phyloP scores from a whole-genome alignment of 2,329 filamentous ascomycete species.

The Diaporthe aspalathi region DNA sequence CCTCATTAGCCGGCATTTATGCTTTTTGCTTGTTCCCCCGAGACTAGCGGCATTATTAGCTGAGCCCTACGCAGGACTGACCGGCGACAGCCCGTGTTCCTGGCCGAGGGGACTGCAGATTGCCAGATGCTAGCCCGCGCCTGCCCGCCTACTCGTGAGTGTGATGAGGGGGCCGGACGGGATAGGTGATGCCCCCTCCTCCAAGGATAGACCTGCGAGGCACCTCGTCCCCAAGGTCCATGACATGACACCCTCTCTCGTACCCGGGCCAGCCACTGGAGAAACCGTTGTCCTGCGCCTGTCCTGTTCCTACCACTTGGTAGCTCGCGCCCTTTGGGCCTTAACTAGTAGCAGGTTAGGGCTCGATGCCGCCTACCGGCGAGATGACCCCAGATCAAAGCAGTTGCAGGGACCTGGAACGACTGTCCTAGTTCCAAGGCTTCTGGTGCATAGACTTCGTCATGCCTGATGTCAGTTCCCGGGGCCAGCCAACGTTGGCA shows the following conservation, averaged over 20 bases:
- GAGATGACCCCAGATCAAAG: constrained; percentile 1
- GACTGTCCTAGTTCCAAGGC: constrained; percentile 9
- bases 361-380: constrained; percentile 10
- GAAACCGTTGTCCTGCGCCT: background rate
- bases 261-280: constrained; percentile 4
- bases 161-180: background rate
- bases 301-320: too few relatives aligned
- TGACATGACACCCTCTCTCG: constrained; percentile 21
- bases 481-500: background rate
- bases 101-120: background rate
- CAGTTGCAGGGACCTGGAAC: constrained; percentile 12
- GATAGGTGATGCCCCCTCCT: background rate
- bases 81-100: background rate
- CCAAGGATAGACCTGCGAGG: constrained; percentile 3
- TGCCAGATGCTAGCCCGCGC: background rate
- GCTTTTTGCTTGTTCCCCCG: constrained; percentile 18
- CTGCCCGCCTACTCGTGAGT: background rate
- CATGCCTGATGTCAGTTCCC: constrained; percentile 27
- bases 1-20: constrained; percentile 29
- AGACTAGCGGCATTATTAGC: constrained; percentile 28
- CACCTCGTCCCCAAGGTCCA: background rate
- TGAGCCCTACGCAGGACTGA: constrained; percentile 23
- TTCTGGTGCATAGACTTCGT: constrained; percentile 13
- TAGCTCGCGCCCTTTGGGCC: background rate
- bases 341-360: background rate